Evolutionary conservation across 495 filamentous ascomycete genomes (phyloP).

Genomic region (Daldinia grandis): DNA sequence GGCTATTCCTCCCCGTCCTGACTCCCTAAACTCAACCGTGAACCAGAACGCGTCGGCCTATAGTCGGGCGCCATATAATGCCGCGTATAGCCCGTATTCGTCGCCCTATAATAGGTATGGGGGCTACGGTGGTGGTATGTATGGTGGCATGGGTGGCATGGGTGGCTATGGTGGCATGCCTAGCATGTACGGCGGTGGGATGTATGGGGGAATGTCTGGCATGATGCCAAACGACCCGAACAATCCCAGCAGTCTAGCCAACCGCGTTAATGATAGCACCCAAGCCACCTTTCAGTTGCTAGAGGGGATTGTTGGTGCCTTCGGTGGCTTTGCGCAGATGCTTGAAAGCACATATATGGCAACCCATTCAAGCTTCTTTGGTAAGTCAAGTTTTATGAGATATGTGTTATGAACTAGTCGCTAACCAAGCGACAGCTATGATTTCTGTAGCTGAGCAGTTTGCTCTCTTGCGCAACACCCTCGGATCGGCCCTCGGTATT

Average conservation of each 20-base stretch:
- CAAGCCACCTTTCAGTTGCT: slow-evolving; percentile 99
- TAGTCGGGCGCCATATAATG: slow-evolving; percentile 70
- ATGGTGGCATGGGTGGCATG: slow-evolving; percentile 53
- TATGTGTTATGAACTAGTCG: neutral
- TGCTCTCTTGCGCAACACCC: slow-evolving; percentile 88
- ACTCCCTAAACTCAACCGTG: slow-evolving; percentile 76
- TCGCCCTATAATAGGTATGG: slow-evolving; percentile 58
- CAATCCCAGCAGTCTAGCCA: slow-evolving; percentile 90
- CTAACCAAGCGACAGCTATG: slow-evolving; percentile 75
- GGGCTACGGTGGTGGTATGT: slow-evolving; percentile 48
- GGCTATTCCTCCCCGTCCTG: slow-evolving; percentile 81
- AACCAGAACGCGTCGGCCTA: slow-evolving; percentile 86
- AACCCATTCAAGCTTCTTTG: slow-evolving; percentile 98
- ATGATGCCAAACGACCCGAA: slow-evolving; percentile 78
- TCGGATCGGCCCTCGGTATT: slow-evolving; percentile 93
- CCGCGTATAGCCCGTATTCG: slow-evolving; percentile 57
- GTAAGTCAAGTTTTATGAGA: slow-evolving; percentile 61
- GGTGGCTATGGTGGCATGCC: slow-evolving; percentile 57
- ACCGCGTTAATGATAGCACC: slow-evolving; percentile 89
- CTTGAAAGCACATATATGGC: slow-evolving; percentile 99
- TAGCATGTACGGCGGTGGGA: slow-evolving; percentile 72
- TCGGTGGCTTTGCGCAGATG: slow-evolving; percentile 98
- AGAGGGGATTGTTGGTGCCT: slow-evolving; percentile 97
- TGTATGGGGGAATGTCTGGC: slow-evolving; percentile 65
- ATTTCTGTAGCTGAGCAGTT: slow-evolving; percentile 98